Conservation (phyloP, 768 basidiomycete genomes). For the Podaxis sp. region DNA sequence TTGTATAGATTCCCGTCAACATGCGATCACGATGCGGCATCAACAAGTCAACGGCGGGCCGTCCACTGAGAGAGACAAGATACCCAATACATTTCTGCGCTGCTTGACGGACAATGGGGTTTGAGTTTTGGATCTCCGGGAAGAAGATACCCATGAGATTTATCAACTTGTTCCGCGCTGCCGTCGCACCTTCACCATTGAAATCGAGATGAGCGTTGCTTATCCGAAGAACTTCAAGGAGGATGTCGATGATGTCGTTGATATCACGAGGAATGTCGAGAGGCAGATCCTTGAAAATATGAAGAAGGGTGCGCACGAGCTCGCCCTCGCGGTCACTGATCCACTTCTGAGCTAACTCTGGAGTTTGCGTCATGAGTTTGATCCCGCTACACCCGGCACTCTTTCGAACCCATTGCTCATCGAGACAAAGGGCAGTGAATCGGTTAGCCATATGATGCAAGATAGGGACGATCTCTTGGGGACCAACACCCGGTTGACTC, state of each 20-base stretch:
- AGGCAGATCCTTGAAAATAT: slow-evolving; percentile 93
- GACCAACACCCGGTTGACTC: slow-evolving; percentile 40
- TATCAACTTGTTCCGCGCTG: slow-evolving; percentile 53
- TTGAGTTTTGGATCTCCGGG: slow-evolving; percentile 86
- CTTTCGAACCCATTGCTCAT: slow-evolving; percentile 88
- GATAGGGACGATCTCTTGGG: slow-evolving; percentile 60
- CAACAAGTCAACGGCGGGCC: slow-evolving; percentile 76
- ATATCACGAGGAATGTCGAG: slow-evolving; percentile 83
- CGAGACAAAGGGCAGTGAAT: slow-evolving; percentile 84
- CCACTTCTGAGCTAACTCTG: slow-evolving; percentile 75
- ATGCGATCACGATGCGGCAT: slow-evolving; percentile 84
- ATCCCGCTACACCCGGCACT: slow-evolving; percentile 89
- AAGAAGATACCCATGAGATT: slow-evolving; percentile 82
- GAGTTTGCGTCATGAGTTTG: slow-evolving; percentile 70
- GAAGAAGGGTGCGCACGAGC: slow-evolving; percentile 84
- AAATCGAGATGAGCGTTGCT: slow-evolving; percentile 51
- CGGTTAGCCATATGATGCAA: slow-evolving; percentile 82
- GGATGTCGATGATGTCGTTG: slow-evolving; percentile 73
- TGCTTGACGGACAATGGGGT: slow-evolving; percentile 79
- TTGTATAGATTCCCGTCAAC: slow-evolving; percentile 89
- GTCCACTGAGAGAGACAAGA: slow-evolving; percentile 70
- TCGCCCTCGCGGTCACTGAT: slow-evolving; percentile 86
- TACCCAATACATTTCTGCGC: slow-evolving; percentile 79
- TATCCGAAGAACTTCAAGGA: slow-evolving; percentile 63
- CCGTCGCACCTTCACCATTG: slow-evolving; percentile 39